These are phyloP conservation scores for Rhodotorula babjevae DNA, from an alignment of 768 basidiomycete genomes.

Conservation along the genomic window DNA sequence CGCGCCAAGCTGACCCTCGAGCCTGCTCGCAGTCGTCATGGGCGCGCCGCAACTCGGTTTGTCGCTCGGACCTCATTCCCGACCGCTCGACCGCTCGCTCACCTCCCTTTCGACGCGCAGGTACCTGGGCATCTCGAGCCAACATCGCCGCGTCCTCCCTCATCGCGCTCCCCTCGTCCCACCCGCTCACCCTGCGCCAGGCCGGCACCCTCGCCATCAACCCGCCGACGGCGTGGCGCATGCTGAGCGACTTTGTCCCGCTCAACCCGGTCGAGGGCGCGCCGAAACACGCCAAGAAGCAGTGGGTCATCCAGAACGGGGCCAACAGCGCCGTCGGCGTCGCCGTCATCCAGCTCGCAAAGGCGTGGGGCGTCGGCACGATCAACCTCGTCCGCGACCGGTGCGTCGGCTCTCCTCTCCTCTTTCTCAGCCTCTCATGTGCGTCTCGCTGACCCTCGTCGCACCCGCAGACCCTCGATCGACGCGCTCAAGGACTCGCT, in stretches of 20 bases:
- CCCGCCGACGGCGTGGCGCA: slow-evolving; percentile 74
- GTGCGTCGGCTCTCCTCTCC: slow-evolving; percentile 47
- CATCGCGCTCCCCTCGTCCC: slow-evolving; percentile 20
- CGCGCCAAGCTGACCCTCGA: not conserved
- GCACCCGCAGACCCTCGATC: slow-evolving; percentile 54
- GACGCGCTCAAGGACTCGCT: slow-evolving; percentile 56
- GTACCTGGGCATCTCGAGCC: slow-evolving; percentile 40
- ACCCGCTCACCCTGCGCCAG: slow-evolving; percentile 11
- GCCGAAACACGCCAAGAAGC: slow-evolving; percentile 50
- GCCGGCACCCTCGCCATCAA: slow-evolving; percentile 57
- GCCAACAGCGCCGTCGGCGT: slow-evolving; percentile 55
- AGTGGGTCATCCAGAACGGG: slow-evolving; percentile 82
- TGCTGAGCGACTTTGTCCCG: slow-evolving; percentile 66
- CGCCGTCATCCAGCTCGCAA: slow-evolving; percentile 55
- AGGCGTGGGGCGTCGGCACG: slow-evolving; percentile 63
- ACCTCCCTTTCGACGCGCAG: not conserved
- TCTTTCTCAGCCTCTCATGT: not conserved
- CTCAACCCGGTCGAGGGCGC: slow-evolving; percentile 50
- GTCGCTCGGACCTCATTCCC: not conserved
- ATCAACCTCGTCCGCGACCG: slow-evolving; percentile 75
- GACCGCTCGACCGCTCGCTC: not conserved
- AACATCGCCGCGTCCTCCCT: slow-evolving; percentile 34
- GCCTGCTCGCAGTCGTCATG: slow-evolving; percentile 38
- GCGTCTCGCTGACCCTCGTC: no score
- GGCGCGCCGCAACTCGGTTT: slow-evolving; percentile 38